Base-by-base conservation (phyloP, 306 rosid species). In the Castanopsis chinensis region DNA sequence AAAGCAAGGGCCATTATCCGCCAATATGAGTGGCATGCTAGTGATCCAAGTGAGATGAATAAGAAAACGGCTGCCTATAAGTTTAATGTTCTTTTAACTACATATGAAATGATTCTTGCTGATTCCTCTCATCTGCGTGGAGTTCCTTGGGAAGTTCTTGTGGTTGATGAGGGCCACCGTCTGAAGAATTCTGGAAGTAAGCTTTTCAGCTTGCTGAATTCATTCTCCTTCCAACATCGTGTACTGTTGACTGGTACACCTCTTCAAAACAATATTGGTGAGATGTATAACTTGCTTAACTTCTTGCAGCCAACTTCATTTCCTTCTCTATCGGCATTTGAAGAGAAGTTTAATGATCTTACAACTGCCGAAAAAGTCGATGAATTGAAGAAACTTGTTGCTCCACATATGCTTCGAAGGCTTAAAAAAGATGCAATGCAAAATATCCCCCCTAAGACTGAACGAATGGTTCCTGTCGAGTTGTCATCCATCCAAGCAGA, bases 381-480 rank as follows among this genome's bases (percentile, higher is more conserved):
- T 14, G 99, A 96, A 80, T 79, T 96, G 88, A 96, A 96, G 86
- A 96, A 96, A 86, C 99, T 96, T 73, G 99, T 96, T 89, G 80
- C 99, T 86, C 99, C 99, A 33, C 98, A 93, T 83, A 96, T 96
- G 99, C 99, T 96, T 79, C 94, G 99, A 20, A 90, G 99, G 83
- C 99, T 96, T 67, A 96, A 96, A 86, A 96, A 86, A 87, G 99
- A 96, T 79, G 98, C 99, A 43, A 96, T 96, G 99, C 97, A 96
- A 81, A 96, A 96, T 81, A 96, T 96, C 60, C 99, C 99, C 43
- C 99, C 99, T n/a, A 96, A 96, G 92, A 96, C 97, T 33, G 99
- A 96, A 85, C 90, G 96, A 87, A 91, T 91, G 93, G 99, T 96
- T 88, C 99, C 99, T 79, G 99, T 96, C 78, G 99, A 96, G 88